phyloP scores from a whole-genome alignment of 2,329 filamentous ascomycete genomes.

The Pseudocercospora fuligena region DNA sequence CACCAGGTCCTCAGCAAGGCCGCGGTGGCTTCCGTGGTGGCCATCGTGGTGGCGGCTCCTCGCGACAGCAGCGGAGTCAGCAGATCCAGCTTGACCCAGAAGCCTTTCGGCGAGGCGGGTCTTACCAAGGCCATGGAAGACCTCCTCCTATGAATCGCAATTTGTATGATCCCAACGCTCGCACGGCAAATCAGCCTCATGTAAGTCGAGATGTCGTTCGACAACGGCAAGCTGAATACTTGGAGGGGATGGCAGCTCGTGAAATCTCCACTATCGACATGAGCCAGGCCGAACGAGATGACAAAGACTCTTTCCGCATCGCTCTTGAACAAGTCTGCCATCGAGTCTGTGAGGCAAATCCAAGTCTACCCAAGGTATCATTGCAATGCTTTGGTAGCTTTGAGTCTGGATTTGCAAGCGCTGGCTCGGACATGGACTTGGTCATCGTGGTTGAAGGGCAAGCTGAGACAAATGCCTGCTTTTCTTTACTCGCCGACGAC shows the following conservation, averaged over 20 bases:
- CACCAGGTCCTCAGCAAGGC: slow-evolving; percentile 13
- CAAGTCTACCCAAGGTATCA: slow-evolving; percentile 57
- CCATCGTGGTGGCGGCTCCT: slow-evolving; percentile 16
- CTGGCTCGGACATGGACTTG: slow-evolving; percentile 89
- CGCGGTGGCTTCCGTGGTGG: slow-evolving; percentile 14
- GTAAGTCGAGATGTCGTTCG: slow-evolving; percentile 24
- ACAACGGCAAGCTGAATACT: slow-evolving; percentile 46
- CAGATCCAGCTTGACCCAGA: slow-evolving; percentile 38
- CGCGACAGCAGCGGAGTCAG: slow-evolving; percentile 29
- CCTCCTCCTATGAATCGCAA: slow-evolving; percentile 28
- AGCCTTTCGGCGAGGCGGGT: slow-evolving; percentile 37
- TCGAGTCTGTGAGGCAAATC: slow-evolving; percentile 58
- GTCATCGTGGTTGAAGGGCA: slow-evolving; percentile 67
- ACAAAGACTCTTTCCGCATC: slow-evolving; percentile 73
- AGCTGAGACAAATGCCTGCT: slow-evolving; percentile 31
- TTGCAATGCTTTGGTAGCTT: slow-evolving; percentile 83
- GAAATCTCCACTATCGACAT: slow-evolving; percentile 68
- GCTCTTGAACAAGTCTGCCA: slow-evolving; percentile 69
- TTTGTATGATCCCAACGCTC: slow-evolving; percentile 36
- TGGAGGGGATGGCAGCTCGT: slow-evolving; percentile 48
- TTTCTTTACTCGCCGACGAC: slow-evolving; percentile 55
- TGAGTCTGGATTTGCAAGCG: slow-evolving; percentile 82
- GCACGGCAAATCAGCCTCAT: slow-evolving; percentile 18
- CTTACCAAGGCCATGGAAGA: slow-evolving; percentile 25
- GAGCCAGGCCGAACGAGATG: slow-evolving; percentile 63